A percentile compares a stretch with the other conserved stretches of the same genome.
These are phyloP conservation scores for Crithidia mellificae DNA, from an alignment of 208 protist genomes.

Conservation along the genomic window DNA sequence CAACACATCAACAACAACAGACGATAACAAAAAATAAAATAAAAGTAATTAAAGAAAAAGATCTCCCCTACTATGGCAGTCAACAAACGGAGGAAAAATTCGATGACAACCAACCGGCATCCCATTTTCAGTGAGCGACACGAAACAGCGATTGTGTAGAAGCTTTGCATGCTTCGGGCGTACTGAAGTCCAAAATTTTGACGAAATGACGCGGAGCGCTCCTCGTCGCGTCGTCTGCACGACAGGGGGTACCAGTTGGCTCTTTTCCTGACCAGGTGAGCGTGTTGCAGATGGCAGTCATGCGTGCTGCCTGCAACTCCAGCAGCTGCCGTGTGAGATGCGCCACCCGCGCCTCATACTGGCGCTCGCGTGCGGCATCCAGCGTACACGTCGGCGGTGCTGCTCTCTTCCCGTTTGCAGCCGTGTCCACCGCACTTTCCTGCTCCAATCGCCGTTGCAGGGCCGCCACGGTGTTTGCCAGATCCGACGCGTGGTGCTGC, in stretches of 20 bases:
- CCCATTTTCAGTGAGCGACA: background rate
- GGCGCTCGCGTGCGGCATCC: slow-evolving; percentile 3
- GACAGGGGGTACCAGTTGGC: no score
- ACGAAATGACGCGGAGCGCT: no score
- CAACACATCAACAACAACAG: no score
- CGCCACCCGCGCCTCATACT: slow-evolving; percentile 16
- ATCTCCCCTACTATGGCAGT: no score
- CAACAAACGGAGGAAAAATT: no score
- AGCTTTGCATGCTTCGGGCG: slow-evolving; percentile 25
- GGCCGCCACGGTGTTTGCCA: background rate
- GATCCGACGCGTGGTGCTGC: background rate
- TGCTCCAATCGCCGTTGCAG: slow-evolving; percentile 2
- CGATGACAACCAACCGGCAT: no score
- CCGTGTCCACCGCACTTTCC: no score
- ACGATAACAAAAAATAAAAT: no score
- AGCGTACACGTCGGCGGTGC: background rate
- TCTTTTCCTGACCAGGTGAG: no score
- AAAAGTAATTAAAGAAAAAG: no score
- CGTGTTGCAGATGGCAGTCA: background rate
- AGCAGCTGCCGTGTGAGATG: slow-evolving; percentile 21
- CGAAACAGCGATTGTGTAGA: slow-evolving; percentile 34
- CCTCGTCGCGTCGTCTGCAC: no score
- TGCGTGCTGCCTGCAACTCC: slow-evolving; percentile 1
- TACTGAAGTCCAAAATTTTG: slow-evolving; percentile 47
- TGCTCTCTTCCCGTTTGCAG: background rate